Conservation (phyloP, 495 filamentous ascomycete species). For the Talaromyces borbonicus region DNA sequence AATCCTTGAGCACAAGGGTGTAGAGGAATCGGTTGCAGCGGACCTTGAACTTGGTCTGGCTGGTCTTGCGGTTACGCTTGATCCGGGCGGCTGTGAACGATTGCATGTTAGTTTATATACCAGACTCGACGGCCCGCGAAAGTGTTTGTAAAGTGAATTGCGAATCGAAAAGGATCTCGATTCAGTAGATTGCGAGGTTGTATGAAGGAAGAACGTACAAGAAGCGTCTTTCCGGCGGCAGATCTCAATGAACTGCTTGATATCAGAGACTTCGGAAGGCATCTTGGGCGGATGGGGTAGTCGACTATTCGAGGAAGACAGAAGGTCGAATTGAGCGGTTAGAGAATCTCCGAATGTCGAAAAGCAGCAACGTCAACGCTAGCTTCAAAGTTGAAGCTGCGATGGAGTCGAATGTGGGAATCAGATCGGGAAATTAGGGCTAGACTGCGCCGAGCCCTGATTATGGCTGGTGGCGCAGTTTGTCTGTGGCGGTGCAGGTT, state of each 20-base stretch:
- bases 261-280: constrained; percentile 96
- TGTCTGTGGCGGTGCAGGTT: constrained; percentile 2
- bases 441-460: neutral
- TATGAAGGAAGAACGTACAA: constrained; percentile 48
- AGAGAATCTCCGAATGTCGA: neutral
- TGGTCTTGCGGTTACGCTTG: constrained; percentile 83
- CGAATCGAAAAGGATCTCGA: no score
- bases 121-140: constrained; percentile 23
- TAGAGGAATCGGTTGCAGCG: constrained; percentile 90
- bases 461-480: neutral
- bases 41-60: constrained; percentile 99
- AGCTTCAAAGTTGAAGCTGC: constrained; percentile 12
- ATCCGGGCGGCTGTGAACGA: constrained; percentile 71
- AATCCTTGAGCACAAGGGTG: constrained; percentile 94
- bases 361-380: constrained; percentile 9
- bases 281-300: constrained; percentile 41
- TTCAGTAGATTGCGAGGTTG: no score
- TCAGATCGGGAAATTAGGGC: constrained; percentile 23
- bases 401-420: constrained; percentile 20
- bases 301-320: no score
- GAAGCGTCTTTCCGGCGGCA: constrained; percentile 97
- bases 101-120: constrained; percentile 14
- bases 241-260: constrained; percentile 99
- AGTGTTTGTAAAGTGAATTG: no score
- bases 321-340: neutral